A percentile compares a stretch with the other conserved stretches of the same genome.
phyloP scores from a whole-genome alignment of 768 basidiomycete species.

The Dendrothele bispora region DNA sequence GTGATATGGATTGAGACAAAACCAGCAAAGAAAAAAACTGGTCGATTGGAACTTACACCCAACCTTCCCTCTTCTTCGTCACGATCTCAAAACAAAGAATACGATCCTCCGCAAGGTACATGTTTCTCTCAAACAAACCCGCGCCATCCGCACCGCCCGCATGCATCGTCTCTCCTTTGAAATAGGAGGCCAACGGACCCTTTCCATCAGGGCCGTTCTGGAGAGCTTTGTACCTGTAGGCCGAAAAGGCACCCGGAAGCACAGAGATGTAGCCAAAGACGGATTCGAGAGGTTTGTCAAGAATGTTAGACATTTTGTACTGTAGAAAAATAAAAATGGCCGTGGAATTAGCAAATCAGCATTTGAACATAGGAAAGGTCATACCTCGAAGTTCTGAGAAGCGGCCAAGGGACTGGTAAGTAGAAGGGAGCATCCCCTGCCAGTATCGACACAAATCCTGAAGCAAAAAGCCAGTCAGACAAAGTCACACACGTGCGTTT shows the following conservation, averaged over 20 bases:
- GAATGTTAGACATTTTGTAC: slow-evolving; percentile 96
- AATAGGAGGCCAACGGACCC: slow-evolving; percentile 90
- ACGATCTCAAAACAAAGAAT: slow-evolving; percentile 94
- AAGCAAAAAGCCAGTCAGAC: not conserved
- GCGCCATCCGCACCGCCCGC: slow-evolving; percentile 56
- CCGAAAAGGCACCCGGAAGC: slow-evolving; percentile 90
- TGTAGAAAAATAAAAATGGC: slow-evolving; percentile 22
- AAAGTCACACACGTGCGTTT: not conserved
- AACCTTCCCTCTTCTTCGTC: slow-evolving; percentile 81
- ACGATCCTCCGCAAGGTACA: slow-evolving; percentile 90
- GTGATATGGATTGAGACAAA: not conserved
- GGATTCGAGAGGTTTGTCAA: slow-evolving; percentile 95
- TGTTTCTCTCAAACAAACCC: slow-evolving; percentile 84
- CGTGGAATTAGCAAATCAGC: not conserved
- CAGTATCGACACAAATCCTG: slow-evolving; percentile 83
- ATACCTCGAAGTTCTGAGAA: slow-evolving; percentile 91
- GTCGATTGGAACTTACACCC: slow-evolving; percentile 66
- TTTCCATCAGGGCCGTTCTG: slow-evolving; percentile 85
- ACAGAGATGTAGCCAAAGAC: slow-evolving; percentile 88
- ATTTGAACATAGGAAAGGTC: not conserved
- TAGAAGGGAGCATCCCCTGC: slow-evolving; percentile 68
- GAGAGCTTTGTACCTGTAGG: slow-evolving; percentile 87
- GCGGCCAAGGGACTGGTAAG: slow-evolving; percentile 80
- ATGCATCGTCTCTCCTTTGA: slow-evolving; percentile 90
- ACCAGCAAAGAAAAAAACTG: not conserved